These are phyloP conservation scores for Cystofilobasidium ferigula DNA, from an alignment of 768 basidiomycete species.

Conservation along the genomic window DNA sequence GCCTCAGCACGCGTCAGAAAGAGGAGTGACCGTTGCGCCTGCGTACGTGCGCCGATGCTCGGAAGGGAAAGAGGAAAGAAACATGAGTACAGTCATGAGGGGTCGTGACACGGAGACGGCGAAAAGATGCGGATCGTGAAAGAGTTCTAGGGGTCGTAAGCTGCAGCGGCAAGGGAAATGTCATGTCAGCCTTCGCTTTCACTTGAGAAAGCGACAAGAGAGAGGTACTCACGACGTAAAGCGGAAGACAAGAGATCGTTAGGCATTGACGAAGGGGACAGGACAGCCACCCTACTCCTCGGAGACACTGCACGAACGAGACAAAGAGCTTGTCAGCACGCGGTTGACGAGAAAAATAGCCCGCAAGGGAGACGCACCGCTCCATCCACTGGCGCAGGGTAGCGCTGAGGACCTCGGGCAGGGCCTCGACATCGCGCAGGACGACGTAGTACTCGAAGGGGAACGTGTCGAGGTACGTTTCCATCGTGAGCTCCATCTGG, in stretches of 20 bases:
- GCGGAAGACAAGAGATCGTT: background rate
- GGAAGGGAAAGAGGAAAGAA: too few species aligned
- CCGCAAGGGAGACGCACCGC: conserved; percentile 17
- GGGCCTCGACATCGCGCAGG: conserved; percentile 74
- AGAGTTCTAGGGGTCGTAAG: too few species aligned
- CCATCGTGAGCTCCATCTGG: conserved; percentile 71
- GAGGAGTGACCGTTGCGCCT: too few species aligned
- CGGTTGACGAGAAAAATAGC: background rate
- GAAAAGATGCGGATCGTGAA: too few species aligned
- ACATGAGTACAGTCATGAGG: too few species aligned
- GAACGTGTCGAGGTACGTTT: conserved; percentile 87
- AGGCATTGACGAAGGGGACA: background rate
- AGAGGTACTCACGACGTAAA: too few species aligned
- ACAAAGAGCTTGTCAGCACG: background rate
- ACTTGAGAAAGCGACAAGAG: too few species aligned
- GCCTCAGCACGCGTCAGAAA: too few species aligned
- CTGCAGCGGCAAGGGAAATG: too few species aligned
- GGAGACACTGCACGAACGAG: background rate
- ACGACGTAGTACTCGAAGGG: conserved; percentile 95
- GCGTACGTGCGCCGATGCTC: too few species aligned
- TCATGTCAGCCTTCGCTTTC: too few species aligned
- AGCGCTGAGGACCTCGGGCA: conserved; percentile 77
- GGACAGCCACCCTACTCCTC: background rate
- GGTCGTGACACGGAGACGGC: too few species aligned
- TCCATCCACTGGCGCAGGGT: conserved; percentile 69